Percentiles rank a stretch among this genome's conserved stretches.
Evolutionary conservation across 164 flowering plant genomes (phyloP).

Genomic region (grape (Vitis vinifera)): ASM3070453v1 NC_081815.1:2419001-2419500

Average conservation of each 20-base stretch:
- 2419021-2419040: constrained; percentile 21
- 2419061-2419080: constrained; percentile 56
- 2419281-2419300: constrained; percentile 22
- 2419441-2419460: no score
- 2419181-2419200: constrained; percentile 70
- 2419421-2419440: not conserved
- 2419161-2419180: constrained; percentile 64
- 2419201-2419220: constrained; percentile 50
- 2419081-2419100: constrained; percentile 48
- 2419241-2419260: constrained; percentile 40
- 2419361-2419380: not conserved
- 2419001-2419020: constrained; percentile 54
- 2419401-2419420: not conserved
- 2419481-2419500: no score
- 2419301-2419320: constrained; percentile 28
- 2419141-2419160: constrained; percentile 61
- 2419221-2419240: constrained; percentile 44
- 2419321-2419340: constrained; percentile 17
- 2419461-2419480: no score
- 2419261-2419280: constrained; percentile 41
- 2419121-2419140: constrained; percentile 43
- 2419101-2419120: constrained; percentile 35
- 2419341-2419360: constrained; percentile 14
- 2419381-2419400: not conserved
- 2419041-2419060: constrained; percentile 29